Conservation (phyloP, 805 yeast genomes). For the Candida khao-thaluensis region DNA sequence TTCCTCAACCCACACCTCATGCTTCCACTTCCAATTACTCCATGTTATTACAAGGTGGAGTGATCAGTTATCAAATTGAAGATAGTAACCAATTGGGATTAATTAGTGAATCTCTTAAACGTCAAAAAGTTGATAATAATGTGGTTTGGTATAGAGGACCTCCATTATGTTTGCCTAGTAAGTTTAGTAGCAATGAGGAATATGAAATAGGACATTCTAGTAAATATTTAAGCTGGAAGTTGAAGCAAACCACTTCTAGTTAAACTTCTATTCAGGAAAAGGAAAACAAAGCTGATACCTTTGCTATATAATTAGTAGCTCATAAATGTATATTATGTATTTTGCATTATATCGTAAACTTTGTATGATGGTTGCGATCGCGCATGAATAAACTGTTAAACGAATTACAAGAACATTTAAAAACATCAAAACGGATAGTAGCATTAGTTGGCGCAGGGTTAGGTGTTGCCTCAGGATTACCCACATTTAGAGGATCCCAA, state of each 20-base stretch:
- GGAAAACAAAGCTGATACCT: background rate
- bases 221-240: conserved; percentile 57
- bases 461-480: conserved; percentile 73
- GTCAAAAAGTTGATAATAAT: conserved; percentile 18
- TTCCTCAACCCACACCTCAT: conserved; percentile 18
- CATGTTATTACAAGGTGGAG: conserved; percentile 38
- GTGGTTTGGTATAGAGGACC: conserved; percentile 70
- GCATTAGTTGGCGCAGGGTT: conserved; percentile 84
- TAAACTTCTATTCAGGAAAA: no score
- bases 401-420: conserved; percentile 53
- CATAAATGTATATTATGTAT: conserved; percentile 2
- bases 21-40: conserved; percentile 35
- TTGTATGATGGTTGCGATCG: background rate
- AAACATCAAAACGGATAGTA: conserved; percentile 47
- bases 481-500: conserved; percentile 68
- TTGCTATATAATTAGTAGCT: no score
- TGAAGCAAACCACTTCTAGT: no score
- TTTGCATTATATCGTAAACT: no score
- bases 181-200: conserved; percentile 17
- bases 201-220: conserved; percentile 69
- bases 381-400: conserved; percentile 16
- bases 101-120: conserved; percentile 25
- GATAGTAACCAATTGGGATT: conserved; percentile 19
- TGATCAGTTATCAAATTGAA: conserved; percentile 33
- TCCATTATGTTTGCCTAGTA: conserved; percentile 40